A percentile compares a stretch with the other conserved stretches of the same genome.
Evolutionary conservation across 495 filamentous ascomycete genomes (phyloP).

Genomic region (Elaphomyces granulatus): DNA sequence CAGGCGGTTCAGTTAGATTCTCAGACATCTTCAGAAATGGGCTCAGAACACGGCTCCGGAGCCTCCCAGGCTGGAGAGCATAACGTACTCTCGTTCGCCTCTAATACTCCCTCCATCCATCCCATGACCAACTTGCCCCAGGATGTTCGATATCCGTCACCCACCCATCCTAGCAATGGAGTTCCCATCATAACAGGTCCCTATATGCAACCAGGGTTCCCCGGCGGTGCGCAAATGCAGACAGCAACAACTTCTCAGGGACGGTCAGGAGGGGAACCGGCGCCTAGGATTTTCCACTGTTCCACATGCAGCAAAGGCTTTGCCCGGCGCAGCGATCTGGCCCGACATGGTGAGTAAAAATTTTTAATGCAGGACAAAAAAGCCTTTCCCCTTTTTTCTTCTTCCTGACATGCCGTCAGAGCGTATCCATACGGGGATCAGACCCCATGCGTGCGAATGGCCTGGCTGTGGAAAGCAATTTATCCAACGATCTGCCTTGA

Average conservation of each 20-base stretch:
- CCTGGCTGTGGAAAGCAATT: constrained; percentile 89
- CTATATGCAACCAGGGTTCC: constrained; percentile 30
- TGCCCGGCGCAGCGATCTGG: constrained; percentile 84
- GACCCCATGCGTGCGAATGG: constrained; percentile 87
- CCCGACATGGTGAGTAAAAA: constrained; percentile 81
- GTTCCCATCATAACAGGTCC: constrained; percentile 42
- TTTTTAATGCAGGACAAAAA: too few species aligned
- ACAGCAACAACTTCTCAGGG: constrained; percentile 23
- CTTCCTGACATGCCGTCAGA: too few species aligned
- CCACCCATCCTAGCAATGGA: constrained; percentile 39
- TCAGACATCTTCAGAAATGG: constrained; percentile 35
- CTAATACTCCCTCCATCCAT: constrained; percentile 31
- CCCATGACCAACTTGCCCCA: constrained; percentile 33
- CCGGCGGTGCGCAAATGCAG: constrained; percentile 21
- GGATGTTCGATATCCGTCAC: constrained; percentile 41
- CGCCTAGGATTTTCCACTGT: constrained; percentile 80
- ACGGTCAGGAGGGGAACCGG: constrained; percentile 34
- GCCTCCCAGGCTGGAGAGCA: constrained; percentile 58
- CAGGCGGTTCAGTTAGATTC: constrained; percentile 30
- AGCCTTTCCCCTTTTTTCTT: too few species aligned
- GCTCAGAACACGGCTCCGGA: constrained; percentile 55
- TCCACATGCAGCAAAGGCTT: constrained; percentile 84
- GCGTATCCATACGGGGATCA: constrained; percentile 82
- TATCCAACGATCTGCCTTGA: constrained; percentile 94
- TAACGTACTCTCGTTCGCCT: constrained; percentile 42